A percentile compares a stretch with the other conserved stretches of the same genome.
Conservation (phyloP, 306 rosid species). For the Lathyrus tuberosus region DNA sequence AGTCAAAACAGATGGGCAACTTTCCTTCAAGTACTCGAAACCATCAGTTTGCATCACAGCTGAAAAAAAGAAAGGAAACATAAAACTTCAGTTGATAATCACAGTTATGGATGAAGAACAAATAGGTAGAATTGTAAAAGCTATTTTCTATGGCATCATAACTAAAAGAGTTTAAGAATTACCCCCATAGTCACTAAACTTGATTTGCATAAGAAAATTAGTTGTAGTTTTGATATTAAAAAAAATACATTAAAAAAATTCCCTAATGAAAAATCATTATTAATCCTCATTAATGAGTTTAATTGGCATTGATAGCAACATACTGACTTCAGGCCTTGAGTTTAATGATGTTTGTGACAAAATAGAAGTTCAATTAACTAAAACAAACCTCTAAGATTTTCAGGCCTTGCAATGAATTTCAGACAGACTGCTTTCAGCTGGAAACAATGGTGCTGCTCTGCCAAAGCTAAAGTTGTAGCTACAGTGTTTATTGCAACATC, state of each 20-base stretch:
- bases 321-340: neutral
- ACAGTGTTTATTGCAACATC: slow-evolving; percentile 80
- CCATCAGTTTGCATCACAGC: slow-evolving; percentile 97
- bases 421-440: slow-evolving; percentile 85
- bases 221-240: neutral
- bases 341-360: neutral
- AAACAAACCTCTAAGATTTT: slow-evolving; percentile 71
- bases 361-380: slow-evolving; percentile 25
- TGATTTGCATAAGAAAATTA: neutral
- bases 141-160: neutral
- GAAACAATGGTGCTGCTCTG: slow-evolving; percentile 93
- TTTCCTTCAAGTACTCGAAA: slow-evolving; percentile 69
- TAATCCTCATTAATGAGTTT: slow-evolving; percentile 1
- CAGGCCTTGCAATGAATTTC: slow-evolving; percentile 74
- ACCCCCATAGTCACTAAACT: slow-evolving; percentile 7
- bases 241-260: neutral
- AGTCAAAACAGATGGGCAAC: slow-evolving; percentile 77
- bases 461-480: slow-evolving; percentile 84
- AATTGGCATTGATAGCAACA: slow-evolving; percentile 3
- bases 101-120: slow-evolving; percentile 20
- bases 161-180: neutral
- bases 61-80: slow-evolving; percentile 39
- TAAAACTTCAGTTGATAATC: slow-evolving; percentile 25
- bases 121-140: neutral
- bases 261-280: neutral